Percentiles rank a stretch among this genome's conserved stretches.
phyloP scores from a whole-genome alignment of 2,329 filamentous ascomycete species.

The Aplosporella prunicola region DNA sequence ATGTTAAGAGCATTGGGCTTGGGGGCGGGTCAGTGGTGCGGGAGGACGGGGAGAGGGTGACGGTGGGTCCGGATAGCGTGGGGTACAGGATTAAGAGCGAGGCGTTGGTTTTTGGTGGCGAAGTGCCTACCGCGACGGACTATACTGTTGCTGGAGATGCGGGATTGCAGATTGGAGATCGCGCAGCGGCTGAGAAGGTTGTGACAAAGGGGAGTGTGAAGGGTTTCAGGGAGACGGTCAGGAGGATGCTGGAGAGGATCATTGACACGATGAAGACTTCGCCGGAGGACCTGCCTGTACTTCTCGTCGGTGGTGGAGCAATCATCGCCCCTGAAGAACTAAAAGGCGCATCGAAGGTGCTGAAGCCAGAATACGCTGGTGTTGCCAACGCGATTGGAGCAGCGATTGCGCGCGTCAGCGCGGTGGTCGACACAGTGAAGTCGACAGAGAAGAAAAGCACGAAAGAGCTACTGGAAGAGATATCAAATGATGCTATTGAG shows the following conservation, averaged over 20 bases:
- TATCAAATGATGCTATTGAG: conserved; percentile 31
- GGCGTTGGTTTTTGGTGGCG: conserved; percentile 45
- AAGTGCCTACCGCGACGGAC: conserved; percentile 45
- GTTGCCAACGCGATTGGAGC: conserved; percentile 54
- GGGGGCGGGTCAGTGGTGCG: conserved; percentile 43
- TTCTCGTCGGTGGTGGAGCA: conserved; percentile 51
- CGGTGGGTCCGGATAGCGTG: conserved; percentile 49
- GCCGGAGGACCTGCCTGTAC: conserved; percentile 41
- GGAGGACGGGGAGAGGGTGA: conserved; percentile 22
- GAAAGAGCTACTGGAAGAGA: conserved; percentile 27
- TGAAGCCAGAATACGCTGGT: conserved; percentile 43
- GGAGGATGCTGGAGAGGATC: conserved; percentile 40
- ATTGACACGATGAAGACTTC: conserved; percentile 51
- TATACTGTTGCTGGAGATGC: conserved; percentile 32
- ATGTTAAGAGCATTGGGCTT: conserved; percentile 42
- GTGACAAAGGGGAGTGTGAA: conserved; percentile 15
- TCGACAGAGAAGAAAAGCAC: conserved; percentile 2
- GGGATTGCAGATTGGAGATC: conserved; percentile 18
- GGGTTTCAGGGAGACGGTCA: conserved; percentile 28
- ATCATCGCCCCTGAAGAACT: conserved; percentile 42
- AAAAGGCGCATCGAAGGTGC: conserved; percentile 41
- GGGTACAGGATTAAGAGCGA: conserved; percentile 42
- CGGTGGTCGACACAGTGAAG: conserved; percentile 41
- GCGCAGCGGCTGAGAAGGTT: not conserved
- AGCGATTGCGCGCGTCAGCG: conserved; percentile 47